phyloP scores from a whole-genome alignment of 2,329 filamentous ascomycete genomes.

The Plectosphaerella cucumerina region DNA sequence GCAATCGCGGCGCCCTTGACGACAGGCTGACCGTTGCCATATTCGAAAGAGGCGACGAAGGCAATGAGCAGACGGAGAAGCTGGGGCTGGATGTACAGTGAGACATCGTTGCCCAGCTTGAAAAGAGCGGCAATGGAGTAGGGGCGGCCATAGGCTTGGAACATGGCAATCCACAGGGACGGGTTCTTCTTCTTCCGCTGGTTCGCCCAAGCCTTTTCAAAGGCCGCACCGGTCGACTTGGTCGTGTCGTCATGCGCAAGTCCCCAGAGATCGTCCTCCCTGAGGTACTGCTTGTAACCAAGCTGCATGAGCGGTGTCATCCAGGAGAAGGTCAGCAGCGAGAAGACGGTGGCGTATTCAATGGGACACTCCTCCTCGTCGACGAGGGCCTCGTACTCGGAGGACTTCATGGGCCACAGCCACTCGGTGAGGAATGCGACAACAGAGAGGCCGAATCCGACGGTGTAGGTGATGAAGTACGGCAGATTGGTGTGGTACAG shows the following conservation, averaged over 20 bases:
- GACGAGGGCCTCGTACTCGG: conserved; percentile 52
- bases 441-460: conserved; percentile 65
- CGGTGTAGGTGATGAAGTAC: conserved; percentile 74
- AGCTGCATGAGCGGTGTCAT: conserved; percentile 98
- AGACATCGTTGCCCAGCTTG: conserved; percentile 81
- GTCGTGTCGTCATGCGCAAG: conserved; percentile 78
- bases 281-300: conserved; percentile 87
- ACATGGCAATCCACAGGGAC: conserved; percentile 82
- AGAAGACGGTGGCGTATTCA: conserved; percentile 93
- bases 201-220: conserved; percentile 71
- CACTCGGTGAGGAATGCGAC: conserved; percentile 78
- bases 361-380: conserved; percentile 65
- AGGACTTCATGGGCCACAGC: conserved; percentile 75
- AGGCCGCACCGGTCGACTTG: conserved; percentile 62
- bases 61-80: conserved; percentile 77
- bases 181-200: conserved; percentile 71
- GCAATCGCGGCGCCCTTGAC: conserved; percentile 85
- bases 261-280: conserved; percentile 94
- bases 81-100: conserved; percentile 89
- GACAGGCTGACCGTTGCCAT: conserved; percentile 61
- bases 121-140: conserved; percentile 80
- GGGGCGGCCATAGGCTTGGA: conserved; percentile 78
- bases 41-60: conserved; percentile 76
- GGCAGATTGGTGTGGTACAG: conserved; percentile 60
- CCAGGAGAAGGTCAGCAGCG: conserved; percentile 91